Evolutionary conservation across 192 early-diverging fungal species (phyloP).

Genomic region (Gamsiella multidivaricata): DNA sequence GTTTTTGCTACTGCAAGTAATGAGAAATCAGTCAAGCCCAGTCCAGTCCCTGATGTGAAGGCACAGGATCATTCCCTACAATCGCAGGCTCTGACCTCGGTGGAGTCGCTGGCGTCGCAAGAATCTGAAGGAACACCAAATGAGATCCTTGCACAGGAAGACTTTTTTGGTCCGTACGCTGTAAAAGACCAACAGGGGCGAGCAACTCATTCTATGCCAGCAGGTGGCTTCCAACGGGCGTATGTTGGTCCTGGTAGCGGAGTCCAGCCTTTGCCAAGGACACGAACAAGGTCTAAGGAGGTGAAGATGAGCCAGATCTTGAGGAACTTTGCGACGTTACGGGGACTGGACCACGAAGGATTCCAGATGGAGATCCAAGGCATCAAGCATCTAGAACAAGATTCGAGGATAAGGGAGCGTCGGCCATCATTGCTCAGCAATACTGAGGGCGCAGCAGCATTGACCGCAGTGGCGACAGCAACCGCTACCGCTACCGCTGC

Average conservation of each 20-base stretch:
- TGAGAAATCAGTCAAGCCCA: not conserved
- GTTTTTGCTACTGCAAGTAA: no score
- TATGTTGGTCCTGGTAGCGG: not conserved
- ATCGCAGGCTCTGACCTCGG: conserved; percentile 4
- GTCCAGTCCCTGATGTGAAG: not conserved
- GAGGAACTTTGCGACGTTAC: conserved; percentile 29
- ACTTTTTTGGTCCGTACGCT: conserved; percentile 20
- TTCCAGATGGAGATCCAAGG: conserved; percentile 10
- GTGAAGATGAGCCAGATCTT: conserved; percentile 50
- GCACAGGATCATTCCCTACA: not conserved
- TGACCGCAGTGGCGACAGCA: not conserved
- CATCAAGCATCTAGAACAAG: not conserved
- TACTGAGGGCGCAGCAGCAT: not conserved
- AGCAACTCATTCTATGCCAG: not conserved
- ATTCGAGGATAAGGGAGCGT: conserved; percentile 3
- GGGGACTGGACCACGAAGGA: conserved; percentile 40
- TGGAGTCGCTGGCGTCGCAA: conserved; percentile 23
- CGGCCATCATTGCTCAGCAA: not conserved
- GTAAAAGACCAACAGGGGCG: conserved; percentile 4
- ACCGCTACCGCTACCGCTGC: not conserved
- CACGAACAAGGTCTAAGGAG: conserved; percentile 23
- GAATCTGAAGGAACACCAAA: conserved; percentile 32
- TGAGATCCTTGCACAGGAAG: conserved; percentile 41
- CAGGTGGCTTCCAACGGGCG: not conserved
- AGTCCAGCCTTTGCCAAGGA: not conserved